phyloP scores from a whole-genome alignment of 2,329 filamentous ascomycete genomes.

The Bipolaris gigantea region DNA sequence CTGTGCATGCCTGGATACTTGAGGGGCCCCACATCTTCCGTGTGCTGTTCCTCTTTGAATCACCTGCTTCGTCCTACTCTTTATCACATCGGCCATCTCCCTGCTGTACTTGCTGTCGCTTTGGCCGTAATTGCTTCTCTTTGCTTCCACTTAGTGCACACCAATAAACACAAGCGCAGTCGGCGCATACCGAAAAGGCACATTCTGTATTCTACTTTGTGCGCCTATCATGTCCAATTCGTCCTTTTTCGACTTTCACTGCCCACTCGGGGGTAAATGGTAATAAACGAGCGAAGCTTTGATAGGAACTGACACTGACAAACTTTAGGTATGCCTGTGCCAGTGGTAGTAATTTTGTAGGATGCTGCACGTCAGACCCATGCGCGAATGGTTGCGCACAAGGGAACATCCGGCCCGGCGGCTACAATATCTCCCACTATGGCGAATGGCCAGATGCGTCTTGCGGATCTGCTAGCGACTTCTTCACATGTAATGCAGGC shows the following conservation, averaged over 20 bases:
- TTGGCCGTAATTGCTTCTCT: constrained; percentile 5
- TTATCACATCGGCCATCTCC: constrained; percentile 7
- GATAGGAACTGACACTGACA: constrained; percentile 7
- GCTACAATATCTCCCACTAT: constrained; percentile 39
- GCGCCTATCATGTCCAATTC: constrained; percentile 8
- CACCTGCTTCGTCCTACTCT: constrained; percentile 9
- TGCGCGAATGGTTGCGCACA: constrained; percentile 44
- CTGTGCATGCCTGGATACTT: constrained; percentile 1
- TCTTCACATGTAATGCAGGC: constrained; percentile 42
- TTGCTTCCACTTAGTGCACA: neutral
- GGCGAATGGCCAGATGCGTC: constrained; percentile 38
- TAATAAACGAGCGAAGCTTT: constrained; percentile 6
- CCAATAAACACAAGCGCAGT: neutral
- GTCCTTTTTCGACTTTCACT: constrained; percentile 24
- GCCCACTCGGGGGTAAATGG: constrained; percentile 27
- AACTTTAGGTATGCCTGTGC: constrained; percentile 28
- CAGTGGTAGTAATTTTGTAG: constrained; percentile 42
- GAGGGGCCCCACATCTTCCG: neutral
- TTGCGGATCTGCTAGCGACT: constrained; percentile 35
- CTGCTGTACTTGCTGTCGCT: constrained; percentile 11
- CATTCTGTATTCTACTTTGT: neutral
- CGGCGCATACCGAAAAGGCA: neutral
- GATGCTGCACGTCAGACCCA: constrained; percentile 46
- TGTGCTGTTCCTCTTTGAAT: constrained; percentile 13
- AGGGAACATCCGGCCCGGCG: constrained; percentile 37